Base-by-base conservation (phyloP, 345 rosid species). In the Diplotaxis tenuifolia region DNA sequence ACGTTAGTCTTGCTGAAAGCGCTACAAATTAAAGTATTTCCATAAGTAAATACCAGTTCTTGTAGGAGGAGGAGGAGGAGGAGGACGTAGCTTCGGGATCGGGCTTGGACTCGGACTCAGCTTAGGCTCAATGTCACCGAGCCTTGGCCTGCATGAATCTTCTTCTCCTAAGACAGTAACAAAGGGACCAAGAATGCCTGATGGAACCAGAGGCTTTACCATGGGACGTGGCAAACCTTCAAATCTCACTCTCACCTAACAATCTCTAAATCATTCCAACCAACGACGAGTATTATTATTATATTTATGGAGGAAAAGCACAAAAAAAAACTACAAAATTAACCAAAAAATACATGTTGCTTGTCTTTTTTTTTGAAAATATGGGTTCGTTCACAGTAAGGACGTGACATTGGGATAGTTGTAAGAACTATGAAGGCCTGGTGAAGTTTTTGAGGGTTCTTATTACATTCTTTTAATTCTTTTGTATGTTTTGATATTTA, bases 171-270 rank as follows among this genome's bases (percentile, higher is more conserved):
- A 88, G 50, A 86, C 81, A 40, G 66, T 78, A 28, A 74, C 78
- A 0, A 89, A 79, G 81, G 87, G 96, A 21, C 97, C 97, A 20
- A 88, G 93, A 79, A 94, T 89, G 91, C 96, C 93, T 22, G 96
- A 88, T 49, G 96, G 96, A 67, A 88, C 96, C 10, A 76, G 86
- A 74, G 96, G 96, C 11, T 90, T 94, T 79, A 77, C 86, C 21
- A 82, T 87, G 88, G 98, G 98, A 8, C 84, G 98, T 59, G 98
- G 98, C 85, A 94, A 88, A 81, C 83, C 89, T 59, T 65, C 61
- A 7, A 28, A 32, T 76, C 71, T 70, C 76, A 61, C 47, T 76
- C 49, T 65, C 76, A 76, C 73, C 72, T 65, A 76, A 71, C 42
- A 34, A 69, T 70, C 79, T 76, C 75, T 76, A 75, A 69, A 69